Base-by-base conservation (phyloP, 768 basidiomycete genomes). In the Postia placenta region DNA sequence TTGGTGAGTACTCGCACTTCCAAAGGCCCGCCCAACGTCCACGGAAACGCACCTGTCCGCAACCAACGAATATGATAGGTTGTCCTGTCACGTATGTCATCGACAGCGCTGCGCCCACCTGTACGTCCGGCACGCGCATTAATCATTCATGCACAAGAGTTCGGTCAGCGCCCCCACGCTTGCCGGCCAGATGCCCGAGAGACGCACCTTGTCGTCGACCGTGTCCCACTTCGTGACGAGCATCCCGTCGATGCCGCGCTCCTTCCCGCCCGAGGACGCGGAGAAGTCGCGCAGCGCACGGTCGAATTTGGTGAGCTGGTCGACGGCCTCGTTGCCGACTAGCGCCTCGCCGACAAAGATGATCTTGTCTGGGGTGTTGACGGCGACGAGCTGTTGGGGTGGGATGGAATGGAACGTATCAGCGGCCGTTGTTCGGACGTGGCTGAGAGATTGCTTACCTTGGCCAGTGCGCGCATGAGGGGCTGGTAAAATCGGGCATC, bases 81-180 rank as follows among this genome's bases (percentile, higher is more conserved):
- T 98, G 94, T 20, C 96, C 95, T 2, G 96, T 98, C 47, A 97
- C 92, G 67, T 96, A 98, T 44, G 95, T 96, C 96, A 99, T 98
- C 2, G 92, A 96, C 45, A 99, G 75, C 7, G 96, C 96, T 5
- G 96, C 96, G 28, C 96, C 96, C 44, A 99, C 95, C 94, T 96
- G 37, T 15, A 37, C 22, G 15, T 46, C 7, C 22, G 39, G 11
- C 14, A 48, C 27, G n/a, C n/a, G n/a, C n/a, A n/a, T n/a, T n/a
- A n/a, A n/a, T n/a, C n/a, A n/a, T n/a, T n/a, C 26, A n/a, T n/a
- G n/a, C n/a, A n/a, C n/a, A n/a, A n/a, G n/a, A n/a, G n/a, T n/a
- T n/a, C n/a, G n/a, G n/a, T n/a, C n/a, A n/a, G n/a, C n/a, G n/a
- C n/a, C n/a, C n/a, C n/a, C n/a, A n/a, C n/a, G n/a, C n/a, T n/a